Evolutionary conservation across 177 flowering plant genomes (phyloP).

Genomic region (Vitis hybrid): DNA sequence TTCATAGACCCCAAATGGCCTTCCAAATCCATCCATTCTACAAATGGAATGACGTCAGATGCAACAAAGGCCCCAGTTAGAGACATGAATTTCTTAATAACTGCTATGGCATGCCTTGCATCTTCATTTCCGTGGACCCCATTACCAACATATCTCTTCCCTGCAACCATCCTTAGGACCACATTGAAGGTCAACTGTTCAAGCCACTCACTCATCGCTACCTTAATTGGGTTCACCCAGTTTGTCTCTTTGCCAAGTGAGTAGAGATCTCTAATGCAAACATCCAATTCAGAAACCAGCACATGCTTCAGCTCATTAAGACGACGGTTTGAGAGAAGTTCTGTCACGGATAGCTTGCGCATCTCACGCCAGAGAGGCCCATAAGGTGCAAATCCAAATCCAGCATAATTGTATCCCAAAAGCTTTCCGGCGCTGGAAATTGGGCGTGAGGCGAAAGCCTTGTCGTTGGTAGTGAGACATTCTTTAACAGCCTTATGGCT

Average conservation of each 20-base stretch:
- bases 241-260: neutral
- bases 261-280: conserved; percentile 7
- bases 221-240: neutral
- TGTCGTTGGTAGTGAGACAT: conserved; percentile 40
- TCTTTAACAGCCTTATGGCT: conserved; percentile 28
- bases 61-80: conserved; percentile 16
- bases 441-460: conserved; percentile 23
- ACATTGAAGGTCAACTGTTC: conserved; percentile 25
- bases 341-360: conserved; percentile 13
- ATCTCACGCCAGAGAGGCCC: conserved; percentile 20
- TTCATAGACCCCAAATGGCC: conserved; percentile 32
- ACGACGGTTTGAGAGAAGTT: conserved; percentile 19
- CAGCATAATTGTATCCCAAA: conserved; percentile 28
- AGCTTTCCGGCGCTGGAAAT: conserved; percentile 5
- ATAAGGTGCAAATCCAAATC: conserved; percentile 31
- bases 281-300: conserved; percentile 9
- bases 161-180: conserved; percentile 24
- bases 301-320: conserved; percentile 12
- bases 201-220: conserved; percentile 20
- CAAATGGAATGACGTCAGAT: conserved; percentile 30
- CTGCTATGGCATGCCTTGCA: conserved; percentile 8
- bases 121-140: neutral
- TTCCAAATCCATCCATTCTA: conserved; percentile 26
- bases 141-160: conserved; percentile 27
- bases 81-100: conserved; percentile 21